A percentile compares a stretch with the other conserved stretches of the same genome.
Conservation (phyloP, 345 rosid species). For the Melaleuca alternifolia region DNA sequence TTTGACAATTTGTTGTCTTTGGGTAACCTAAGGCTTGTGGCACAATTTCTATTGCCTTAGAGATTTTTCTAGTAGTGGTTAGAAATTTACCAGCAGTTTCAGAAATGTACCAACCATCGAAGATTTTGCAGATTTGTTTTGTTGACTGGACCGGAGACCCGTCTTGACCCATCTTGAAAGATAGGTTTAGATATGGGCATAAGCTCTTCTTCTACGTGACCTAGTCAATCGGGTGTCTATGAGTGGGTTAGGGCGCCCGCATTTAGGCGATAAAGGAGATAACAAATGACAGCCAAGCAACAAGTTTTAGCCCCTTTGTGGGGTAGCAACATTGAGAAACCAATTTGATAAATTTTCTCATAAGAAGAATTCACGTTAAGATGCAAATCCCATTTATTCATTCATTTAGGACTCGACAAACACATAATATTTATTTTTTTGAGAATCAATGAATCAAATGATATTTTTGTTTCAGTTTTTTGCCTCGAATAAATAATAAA, state of each 20-base stretch:
- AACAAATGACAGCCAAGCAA: not conserved
- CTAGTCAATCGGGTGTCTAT: not conserved
- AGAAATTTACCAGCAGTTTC: too few relatives aligned
- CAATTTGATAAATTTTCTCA: not conserved
- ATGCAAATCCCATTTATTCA: not conserved
- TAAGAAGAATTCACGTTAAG: not conserved
- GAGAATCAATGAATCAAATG: too few relatives aligned
- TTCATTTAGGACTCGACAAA: not conserved
- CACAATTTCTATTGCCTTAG: too few relatives aligned
- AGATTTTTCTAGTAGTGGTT: too few relatives aligned
- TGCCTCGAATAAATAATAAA: not conserved
- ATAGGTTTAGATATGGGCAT: not conserved
- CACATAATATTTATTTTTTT: too few relatives aligned
- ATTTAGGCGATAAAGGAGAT: not conserved
- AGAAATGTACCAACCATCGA: too few relatives aligned
- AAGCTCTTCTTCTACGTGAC: not conserved
- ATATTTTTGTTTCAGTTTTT: too few relatives aligned
- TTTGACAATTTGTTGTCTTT: too few relatives aligned
- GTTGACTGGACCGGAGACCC: too few relatives aligned
- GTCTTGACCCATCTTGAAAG: too few relatives aligned
- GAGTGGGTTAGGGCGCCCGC: not conserved
- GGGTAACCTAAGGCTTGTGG: too few relatives aligned
- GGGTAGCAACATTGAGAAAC: not conserved
- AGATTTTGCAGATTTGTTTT: too few relatives aligned
- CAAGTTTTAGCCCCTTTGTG: not conserved